Base-by-base conservation (phyloP, 306 rosid species). In the Prunus campanulata region DNA sequence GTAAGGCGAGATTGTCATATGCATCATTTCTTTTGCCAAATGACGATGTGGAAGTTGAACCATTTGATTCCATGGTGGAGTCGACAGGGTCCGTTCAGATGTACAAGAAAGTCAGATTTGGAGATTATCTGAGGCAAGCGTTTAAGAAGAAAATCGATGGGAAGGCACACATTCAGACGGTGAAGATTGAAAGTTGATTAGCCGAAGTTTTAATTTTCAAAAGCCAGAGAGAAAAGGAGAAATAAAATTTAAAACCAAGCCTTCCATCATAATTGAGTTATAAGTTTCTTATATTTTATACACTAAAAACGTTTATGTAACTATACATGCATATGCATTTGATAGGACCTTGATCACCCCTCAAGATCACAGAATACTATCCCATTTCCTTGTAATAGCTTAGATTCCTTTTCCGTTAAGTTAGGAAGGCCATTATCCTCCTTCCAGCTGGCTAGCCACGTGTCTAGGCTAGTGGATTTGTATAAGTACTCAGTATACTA, bases 41-140 rank as follows among this genome's bases (percentile, higher is more conserved):
- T 0, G 78, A 76, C 55, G 86, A 85, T 50, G 83, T 68, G 30
- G 82, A 81, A 51, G 64, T 81, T 35, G 83, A 71, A 72, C 88
- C 89, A 3, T 54, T 83, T 35, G 83, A 66, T 55, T 20, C 35
- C 35, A 72, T 72, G 68, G 62, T 82, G 5, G 78, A 80, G 66
- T 72, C 68, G 29, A 65, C 76, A n/a, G 79, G 63, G 56, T 56
- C 83, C 56, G 2, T 82, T 79, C 66, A 7, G 50, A 22, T 72
- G 75, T 82, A 78, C 81, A 74, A 82, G 68, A 82, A 70, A 71
- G 80, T 82, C n/a, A 55, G 9, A 5, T 76, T 13, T 82, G 88
- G 87, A 80, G 82, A 82, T 42, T 80, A 80, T 88, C 55, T 73
- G 70, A 77, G 79, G 70, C 74, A 77, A 14, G 70, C 85, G 4